phyloP scores from a whole-genome alignment of 305 asterid genomes.

The Fraxinus angustifolia region DNA sequence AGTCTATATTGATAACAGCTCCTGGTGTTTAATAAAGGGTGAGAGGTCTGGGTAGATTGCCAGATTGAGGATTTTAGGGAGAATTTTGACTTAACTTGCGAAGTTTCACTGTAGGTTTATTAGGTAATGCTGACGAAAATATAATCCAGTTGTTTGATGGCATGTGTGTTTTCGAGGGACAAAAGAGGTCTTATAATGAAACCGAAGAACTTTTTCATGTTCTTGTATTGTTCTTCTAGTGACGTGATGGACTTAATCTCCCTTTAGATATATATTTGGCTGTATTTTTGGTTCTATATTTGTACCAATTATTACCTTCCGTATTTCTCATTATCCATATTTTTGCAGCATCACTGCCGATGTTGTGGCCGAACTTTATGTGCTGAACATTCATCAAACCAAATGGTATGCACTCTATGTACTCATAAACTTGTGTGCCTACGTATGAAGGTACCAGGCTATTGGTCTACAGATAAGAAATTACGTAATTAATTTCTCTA shows the following conservation, averaged over 20 bases:
- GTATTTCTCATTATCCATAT: background rate
- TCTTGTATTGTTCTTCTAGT: conserved; percentile 1
- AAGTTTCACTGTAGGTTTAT: background rate
- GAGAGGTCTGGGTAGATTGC: background rate
- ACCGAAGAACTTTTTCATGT: background rate
- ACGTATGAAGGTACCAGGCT: background rate
- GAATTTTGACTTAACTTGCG: background rate
- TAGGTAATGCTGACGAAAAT: background rate
- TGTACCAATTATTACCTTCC: conserved; percentile 7
- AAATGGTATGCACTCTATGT: conserved; percentile 52
- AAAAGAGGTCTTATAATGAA: background rate
- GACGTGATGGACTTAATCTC: conserved; percentile 5
- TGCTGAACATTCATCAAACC: conserved; percentile 77
- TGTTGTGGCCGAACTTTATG: conserved; percentile 93
- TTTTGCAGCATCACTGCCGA: conserved; percentile 85
- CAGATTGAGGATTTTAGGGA: background rate
- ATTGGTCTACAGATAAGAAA: background rate
- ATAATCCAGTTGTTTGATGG: background rate
- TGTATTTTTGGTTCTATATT: conserved; percentile 6
- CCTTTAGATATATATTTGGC: background rate
- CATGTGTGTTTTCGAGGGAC: background rate
- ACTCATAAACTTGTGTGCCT: background rate
- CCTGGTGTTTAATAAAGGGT: background rate
- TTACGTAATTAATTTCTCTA: background rate
- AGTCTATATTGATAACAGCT: background rate